These are phyloP conservation scores for Phytophthora chlamydospora DNA, from an alignment of 352 stramenopile genomes.

Conservation along the genomic window DNA sequence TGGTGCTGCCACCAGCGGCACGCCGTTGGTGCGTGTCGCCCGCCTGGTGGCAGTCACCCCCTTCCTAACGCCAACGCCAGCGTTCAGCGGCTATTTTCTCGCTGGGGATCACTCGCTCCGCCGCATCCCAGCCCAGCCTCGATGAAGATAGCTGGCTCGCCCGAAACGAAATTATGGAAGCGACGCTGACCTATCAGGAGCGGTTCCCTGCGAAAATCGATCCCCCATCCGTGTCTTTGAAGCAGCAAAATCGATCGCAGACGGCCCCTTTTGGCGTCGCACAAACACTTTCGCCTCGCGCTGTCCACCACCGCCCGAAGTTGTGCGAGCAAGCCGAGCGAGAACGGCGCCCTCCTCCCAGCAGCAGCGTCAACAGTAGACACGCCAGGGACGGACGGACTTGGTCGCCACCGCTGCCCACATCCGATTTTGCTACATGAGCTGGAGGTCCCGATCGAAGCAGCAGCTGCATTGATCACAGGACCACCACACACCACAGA, in stretches of 20 bases:
- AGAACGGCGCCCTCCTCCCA: not conserved
- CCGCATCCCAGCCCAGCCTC: not conserved
- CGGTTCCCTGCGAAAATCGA: constrained; percentile 15
- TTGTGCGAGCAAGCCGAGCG: not conserved
- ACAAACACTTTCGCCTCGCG: constrained; percentile 28
- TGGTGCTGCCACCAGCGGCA: too few species aligned
- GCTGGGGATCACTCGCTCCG: too few species aligned
- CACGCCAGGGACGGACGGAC: constrained; percentile 6
- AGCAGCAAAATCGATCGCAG: constrained; percentile 5
- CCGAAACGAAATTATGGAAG: constrained; percentile 19
- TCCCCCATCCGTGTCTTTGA: constrained; percentile 21
- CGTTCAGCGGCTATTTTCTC: too few species aligned
- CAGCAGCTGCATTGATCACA: not conserved
- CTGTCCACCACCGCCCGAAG: constrained; percentile 17
- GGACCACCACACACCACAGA: not conserved
- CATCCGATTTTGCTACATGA: constrained; percentile 26
- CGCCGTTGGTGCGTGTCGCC: too few species aligned
- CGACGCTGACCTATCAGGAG: constrained; percentile 1
- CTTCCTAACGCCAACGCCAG: too few species aligned
- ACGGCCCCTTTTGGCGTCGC: constrained; percentile 10
- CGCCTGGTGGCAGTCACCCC: too few species aligned
- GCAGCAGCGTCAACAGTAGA: constrained; percentile 15
- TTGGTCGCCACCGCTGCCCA: constrained; percentile 1
- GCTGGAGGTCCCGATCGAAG: constrained; percentile 1
- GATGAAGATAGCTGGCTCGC: too few species aligned